Evolutionary conservation across 441 rosid genomes (phyloP).

Genomic region (Cnidoscolus chayamansa): DNA sequence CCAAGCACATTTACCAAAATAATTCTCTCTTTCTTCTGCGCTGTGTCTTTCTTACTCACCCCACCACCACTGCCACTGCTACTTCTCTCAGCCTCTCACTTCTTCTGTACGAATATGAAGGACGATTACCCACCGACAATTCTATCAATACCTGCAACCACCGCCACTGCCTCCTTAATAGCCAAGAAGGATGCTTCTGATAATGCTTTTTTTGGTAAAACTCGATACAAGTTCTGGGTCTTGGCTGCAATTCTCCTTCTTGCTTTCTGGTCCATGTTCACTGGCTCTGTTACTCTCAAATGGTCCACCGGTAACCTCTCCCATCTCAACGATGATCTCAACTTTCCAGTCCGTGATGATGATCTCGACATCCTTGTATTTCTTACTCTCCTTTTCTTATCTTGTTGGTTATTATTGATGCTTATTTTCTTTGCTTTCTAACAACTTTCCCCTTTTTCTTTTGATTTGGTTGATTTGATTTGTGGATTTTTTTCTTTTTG

Average conservation of each 20-base stretch:
- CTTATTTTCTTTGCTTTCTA: neutral
- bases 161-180: slow-evolving; percentile 19
- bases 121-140: slow-evolving; percentile 22
- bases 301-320: slow-evolving; percentile 65
- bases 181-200: slow-evolving; percentile 39
- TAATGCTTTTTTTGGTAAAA: slow-evolving; percentile 47
- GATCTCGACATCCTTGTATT: slow-evolving; percentile 73
- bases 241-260: slow-evolving; percentile 69
- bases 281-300: slow-evolving; percentile 83
- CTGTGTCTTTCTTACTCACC: neutral
- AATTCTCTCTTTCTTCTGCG: neutral
- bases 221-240: slow-evolving; percentile 76
- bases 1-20: slow-evolving; percentile 14
- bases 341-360: slow-evolving; percentile 44
- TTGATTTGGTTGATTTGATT: slow-evolving; percentile 2
- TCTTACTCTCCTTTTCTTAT: neutral
- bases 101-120: slow-evolving; percentile 28
- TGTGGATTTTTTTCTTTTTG: neutral
- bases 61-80: neutral
- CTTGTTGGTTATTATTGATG: neutral
- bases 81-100: neutral
- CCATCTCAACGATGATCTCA: slow-evolving; percentile 51
- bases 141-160: slow-evolving; percentile 17
- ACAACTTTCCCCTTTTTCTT: neutral
- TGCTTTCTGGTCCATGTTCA: slow-evolving; percentile 85